Evolutionary conservation across 768 basidiomycete species (phyloP).

Genomic region (Russula sp.): DNA sequence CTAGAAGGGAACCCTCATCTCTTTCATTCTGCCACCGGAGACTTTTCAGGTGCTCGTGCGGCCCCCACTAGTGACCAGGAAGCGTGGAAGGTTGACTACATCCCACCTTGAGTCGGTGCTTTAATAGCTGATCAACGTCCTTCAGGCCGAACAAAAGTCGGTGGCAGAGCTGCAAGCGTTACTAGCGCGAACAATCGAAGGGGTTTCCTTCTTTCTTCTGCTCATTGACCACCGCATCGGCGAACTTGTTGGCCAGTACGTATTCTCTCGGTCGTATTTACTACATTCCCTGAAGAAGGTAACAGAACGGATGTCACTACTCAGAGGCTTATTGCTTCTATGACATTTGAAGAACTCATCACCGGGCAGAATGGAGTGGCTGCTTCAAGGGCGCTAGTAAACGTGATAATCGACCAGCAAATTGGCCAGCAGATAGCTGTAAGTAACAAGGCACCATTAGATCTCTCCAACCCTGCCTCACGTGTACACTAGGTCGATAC

Average conservation of each 20-base stretch:
- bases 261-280: slow-evolving; percentile 13
- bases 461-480: not conserved
- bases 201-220: slow-evolving; percentile 88
- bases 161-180: slow-evolving; percentile 74
- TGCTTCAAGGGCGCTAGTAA: slow-evolving; percentile 87
- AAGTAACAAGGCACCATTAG: slow-evolving; percentile 35
- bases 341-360: slow-evolving; percentile 87
- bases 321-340: slow-evolving; percentile 61
- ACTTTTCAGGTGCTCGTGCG: slow-evolving; percentile 54
- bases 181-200: slow-evolving; percentile 85
- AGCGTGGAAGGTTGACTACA: slow-evolving; percentile 71
- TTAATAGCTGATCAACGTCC: slow-evolving; percentile 25
- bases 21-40: slow-evolving; percentile 78
- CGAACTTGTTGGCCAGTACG: slow-evolving; percentile 79
- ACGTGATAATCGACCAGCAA: slow-evolving; percentile 95
- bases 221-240: slow-evolving; percentile 88
- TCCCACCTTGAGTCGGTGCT: not conserved
- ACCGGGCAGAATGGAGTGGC: slow-evolving; percentile 81
- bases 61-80: slow-evolving; percentile 69
- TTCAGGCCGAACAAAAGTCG: slow-evolving; percentile 75
- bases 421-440: slow-evolving; percentile 96
- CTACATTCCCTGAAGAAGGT: not conserved
- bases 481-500: slow-evolving; percentile 77
- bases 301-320: slow-evolving; percentile 67
- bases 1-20: slow-evolving; percentile 79